Base-by-base conservation (phyloP, 2,329 filamentous ascomycete genomes). In the Drechslerella dactyloides region DNA sequence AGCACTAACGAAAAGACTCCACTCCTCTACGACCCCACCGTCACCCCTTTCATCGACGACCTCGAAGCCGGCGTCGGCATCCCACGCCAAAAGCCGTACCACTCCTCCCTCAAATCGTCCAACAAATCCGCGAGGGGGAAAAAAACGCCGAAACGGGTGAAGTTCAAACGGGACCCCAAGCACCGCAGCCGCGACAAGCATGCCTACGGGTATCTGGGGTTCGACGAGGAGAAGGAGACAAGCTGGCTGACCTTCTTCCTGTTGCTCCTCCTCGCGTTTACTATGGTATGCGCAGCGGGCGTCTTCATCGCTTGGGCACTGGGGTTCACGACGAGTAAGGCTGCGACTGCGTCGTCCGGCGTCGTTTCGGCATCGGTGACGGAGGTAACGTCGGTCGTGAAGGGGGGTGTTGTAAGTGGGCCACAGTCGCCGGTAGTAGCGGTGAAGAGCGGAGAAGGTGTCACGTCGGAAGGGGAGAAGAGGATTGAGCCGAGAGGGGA, bases 301-400 rank as follows among this genome's bases (percentile, higher is more conserved):
- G 66, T 70, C 15, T 70, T 70, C 30, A 70, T 70, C 40, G 66
- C 66, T n/a, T 70, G 66, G 66, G 66, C 59, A 7, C 42, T 64
- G 48, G 66, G 66, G n/a, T 70, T 70, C 37, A 58, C 66, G 24
- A 58, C 58, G 10, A 59, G 59, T 23, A 58, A 60, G 30, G 53
- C 55, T 13, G 52, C 17, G 17, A 21, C 21, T 17, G 8, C 23
- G 15, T 11, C 50, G 35, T 40, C 51, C 23, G 19, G 24, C n/a
- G 40, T 46, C 33, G 48, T 46, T 46, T 27, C 53, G 21, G 30
- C 17, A n/a, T 24, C 24, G 10, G 50, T 24, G n/a, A 48, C 52
- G 21, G 56, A 24, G 1, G 64, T 54, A 19, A 23, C 64, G 15
- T 46, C 56, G 17, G 57, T 60, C 3, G 44, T 69, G 2, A 56